Evolutionary conservation across 2,329 filamentous ascomycete genomes (phyloP), one percentile per base, ranked within the genome.

Genomic region (Zymoseptoria ardabiliae): DNA sequence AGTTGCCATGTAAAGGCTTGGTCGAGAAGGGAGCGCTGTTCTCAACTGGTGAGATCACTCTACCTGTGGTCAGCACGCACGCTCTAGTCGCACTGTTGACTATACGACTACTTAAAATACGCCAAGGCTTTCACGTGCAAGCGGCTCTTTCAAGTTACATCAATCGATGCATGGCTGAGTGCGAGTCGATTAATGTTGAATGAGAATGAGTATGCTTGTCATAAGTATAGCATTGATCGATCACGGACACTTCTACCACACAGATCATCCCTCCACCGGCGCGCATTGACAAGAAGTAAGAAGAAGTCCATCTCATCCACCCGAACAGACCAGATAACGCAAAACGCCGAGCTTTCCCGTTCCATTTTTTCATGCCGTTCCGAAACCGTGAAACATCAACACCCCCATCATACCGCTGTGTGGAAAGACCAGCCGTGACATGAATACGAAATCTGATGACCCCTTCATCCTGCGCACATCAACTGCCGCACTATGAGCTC

Each of bases 401-500:
- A 58, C 56, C 13, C 23, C 56, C 28, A 45, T 58, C 22, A 22
- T 58, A 25, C 35, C 56, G 25, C 49, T 54, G 6, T 19, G 20
- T 23, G 56, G 21, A 28, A 58, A 58, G 23, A 35, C 49, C 22
- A 35, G 23, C 52, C 13, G 35, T n/a, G 35, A 45, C 35, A 13
- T 45, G 35, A 17, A 45, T 45, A 45, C 35, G 35, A 45, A 45
- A 45, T 45, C 13, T n/a, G 13, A 17, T 45, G 35, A 28, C 25
- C 25, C 23, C 25, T n/a, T 45, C 35, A 13, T 45, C 35, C 13
- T 45, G 35, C 35, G 11, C 11, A 45, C 57, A 61, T 57, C 17
- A 52, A 48, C 30, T 50, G 45, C 49, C 45, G 22, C 20, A 50
- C 62, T 59, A 66, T 17, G 65, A 66, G 54, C 63, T 63, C 60